Conservation (phyloP, 75 land plant species). For the Sequoiadendron giganteum region DNA sequence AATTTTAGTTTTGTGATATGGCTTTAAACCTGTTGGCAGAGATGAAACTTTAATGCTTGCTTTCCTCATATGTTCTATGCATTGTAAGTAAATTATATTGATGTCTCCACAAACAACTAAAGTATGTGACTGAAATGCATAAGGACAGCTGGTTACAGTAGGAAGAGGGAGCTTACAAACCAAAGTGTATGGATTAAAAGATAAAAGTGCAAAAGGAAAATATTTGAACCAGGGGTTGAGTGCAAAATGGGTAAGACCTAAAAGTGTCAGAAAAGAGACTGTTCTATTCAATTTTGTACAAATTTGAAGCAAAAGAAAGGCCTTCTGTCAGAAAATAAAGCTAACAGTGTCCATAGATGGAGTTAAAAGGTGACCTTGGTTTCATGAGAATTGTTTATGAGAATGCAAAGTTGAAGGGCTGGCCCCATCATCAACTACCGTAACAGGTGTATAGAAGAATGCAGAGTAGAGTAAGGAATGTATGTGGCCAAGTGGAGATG, state of each 20-base stretch:
- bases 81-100: no score
- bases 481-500: background rate
- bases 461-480: background rate
- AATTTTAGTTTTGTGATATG: background rate
- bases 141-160: background rate
- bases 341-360: background rate
- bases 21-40: no score
- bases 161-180: background rate
- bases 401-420: background rate
- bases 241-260: background rate
- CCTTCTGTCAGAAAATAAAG: background rate
- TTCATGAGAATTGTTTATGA: no score
- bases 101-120: background rate
- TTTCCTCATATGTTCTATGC: background rate
- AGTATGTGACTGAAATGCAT: background rate
- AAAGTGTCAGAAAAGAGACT: background rate
- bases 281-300: no score
- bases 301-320: background rate
- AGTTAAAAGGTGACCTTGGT: background rate
- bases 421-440: background rate
- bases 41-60: background rate
- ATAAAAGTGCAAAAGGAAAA: background rate
- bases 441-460: background rate
- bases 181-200: background rate
- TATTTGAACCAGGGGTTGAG: background rate